Evolutionary conservation across 2,329 filamentous ascomycete genomes (phyloP), one percentile per base, ranked within the genome.

Genomic region (Sporothrix globosa): DNA sequence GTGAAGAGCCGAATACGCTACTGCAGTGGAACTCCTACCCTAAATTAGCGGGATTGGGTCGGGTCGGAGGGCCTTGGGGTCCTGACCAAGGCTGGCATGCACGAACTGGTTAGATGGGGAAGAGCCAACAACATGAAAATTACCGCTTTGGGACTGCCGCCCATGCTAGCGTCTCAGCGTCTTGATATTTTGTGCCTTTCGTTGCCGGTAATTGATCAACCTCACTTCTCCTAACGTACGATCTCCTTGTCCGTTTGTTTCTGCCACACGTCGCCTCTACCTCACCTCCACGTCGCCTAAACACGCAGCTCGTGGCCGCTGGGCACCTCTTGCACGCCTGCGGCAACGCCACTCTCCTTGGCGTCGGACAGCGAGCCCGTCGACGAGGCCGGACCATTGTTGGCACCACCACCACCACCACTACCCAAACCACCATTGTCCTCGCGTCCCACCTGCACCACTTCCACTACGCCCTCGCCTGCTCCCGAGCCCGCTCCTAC

Each of bases 71-170:
- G 41, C 19, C 34, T 39, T 41, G 52, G 30, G 30, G 4, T 34
- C 24, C 52, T 17, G 50, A 21, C 21, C 41, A 44, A 44, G 1
- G 41, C n/a, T 27, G 7, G 39, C 41, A 46, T n/a, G n/a, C 11
- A 46, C 27, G 30, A 60, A 24, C 6, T 19, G 11, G 21, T 1
- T 1, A 46, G 41, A 21, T 24, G 30, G 56, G 56, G 41, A 60
- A 41, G 39, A 61, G 39, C 58, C 5, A 61, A 61, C 58, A 61
- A 46, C 30, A 46, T 27, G 56, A 61, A 21, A 50, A 52, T 66
- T 66, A n/a, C 61, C 41, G 24, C 61, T 52, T 66, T 66, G n/a
- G 44, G 61, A 66, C 61, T 65, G 41, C 60, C 60, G 41, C 13
- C 60, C 44, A 46, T 17, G 44, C 44, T 14, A 46, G 44, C 10